A percentile compares a stretch with the other conserved stretches of the same genome.
phyloP scores from a whole-genome alignment of 1,284 basidiomycete species.

The Quambalaria eucalypti region DNA sequence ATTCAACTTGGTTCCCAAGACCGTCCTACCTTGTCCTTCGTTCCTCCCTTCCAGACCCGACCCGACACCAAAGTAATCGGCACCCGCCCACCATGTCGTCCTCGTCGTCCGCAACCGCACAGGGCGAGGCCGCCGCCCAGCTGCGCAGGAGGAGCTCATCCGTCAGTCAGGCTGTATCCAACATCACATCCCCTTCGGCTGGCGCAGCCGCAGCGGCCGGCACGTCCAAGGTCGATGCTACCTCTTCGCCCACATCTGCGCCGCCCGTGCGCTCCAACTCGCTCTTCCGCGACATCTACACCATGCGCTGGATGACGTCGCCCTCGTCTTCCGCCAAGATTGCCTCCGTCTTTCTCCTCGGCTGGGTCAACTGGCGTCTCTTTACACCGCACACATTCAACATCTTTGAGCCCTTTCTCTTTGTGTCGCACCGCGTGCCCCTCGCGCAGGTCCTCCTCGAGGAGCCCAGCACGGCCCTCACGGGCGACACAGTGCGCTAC shows the following conservation, averaged over 20 bases:
- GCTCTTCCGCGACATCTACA: slow-evolving; percentile 1
- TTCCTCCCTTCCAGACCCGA: too few relatives aligned
- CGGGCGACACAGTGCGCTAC: slow-evolving; percentile 17
- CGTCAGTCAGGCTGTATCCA: neutral
- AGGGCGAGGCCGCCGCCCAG: neutral
- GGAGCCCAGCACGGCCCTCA: slow-evolving; percentile 18
- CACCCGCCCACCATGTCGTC: neutral
- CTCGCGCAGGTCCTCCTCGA: slow-evolving; percentile 53
- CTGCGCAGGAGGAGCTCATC: neutral
- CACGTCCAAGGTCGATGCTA: neutral
- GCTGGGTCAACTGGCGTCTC: slow-evolving; percentile 59
- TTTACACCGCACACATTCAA: slow-evolving; percentile 57
- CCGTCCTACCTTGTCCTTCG: too few relatives aligned
- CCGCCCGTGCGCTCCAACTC: neutral
- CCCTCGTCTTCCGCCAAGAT: slow-evolving; percentile 3
- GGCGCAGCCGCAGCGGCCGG: neutral
- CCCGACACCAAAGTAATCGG: too few relatives aligned
- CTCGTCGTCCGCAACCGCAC: neutral
- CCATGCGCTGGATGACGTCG: slow-evolving; percentile 1
- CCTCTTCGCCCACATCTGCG: too few relatives aligned
- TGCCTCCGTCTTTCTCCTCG: neutral
- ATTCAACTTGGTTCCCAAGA: too few relatives aligned
- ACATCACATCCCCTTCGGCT: neutral
- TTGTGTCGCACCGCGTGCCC: slow-evolving; percentile 60
- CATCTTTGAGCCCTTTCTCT: slow-evolving; percentile 66